Evolutionary conservation across 345 rosid species (phyloP).

Genomic region (Melaleuca quinquenervia): DNA sequence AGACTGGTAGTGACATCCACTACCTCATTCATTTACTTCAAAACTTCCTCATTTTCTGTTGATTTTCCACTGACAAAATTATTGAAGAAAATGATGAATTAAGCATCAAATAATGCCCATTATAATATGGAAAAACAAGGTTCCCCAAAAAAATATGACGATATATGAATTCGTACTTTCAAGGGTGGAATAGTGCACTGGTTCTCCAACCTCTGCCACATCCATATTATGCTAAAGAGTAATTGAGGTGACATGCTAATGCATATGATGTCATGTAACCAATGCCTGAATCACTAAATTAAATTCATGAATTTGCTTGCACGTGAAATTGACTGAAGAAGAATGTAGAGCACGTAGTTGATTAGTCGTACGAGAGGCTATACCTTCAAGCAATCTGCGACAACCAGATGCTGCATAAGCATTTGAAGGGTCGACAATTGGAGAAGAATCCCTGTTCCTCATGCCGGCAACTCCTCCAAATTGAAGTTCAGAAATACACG

Average conservation of each 20-base stretch:
- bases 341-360: background rate
- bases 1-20: background rate
- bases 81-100: background rate
- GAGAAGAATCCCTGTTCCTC: conserved; percentile 19
- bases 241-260: background rate
- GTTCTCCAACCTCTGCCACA: background rate
- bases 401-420: conserved; percentile 15
- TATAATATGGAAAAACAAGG: background rate
- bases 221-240: background rate
- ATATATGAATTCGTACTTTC: background rate
- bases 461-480: conserved; percentile 6
- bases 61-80: background rate
- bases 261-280: background rate
- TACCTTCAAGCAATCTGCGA: conserved; percentile 23
- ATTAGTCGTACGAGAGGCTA: background rate
- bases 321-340: background rate
- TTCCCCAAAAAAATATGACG: background rate
- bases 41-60: background rate
- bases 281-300: background rate
- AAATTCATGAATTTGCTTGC: background rate
- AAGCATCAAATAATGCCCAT: background rate
- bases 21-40: background rate
- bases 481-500: conserved; percentile 19
- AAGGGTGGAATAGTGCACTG: background rate
- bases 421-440: conserved; percentile 8